Conservation (phyloP, 257 asterid species). For the Solanum bulbocastanum region DNA sequence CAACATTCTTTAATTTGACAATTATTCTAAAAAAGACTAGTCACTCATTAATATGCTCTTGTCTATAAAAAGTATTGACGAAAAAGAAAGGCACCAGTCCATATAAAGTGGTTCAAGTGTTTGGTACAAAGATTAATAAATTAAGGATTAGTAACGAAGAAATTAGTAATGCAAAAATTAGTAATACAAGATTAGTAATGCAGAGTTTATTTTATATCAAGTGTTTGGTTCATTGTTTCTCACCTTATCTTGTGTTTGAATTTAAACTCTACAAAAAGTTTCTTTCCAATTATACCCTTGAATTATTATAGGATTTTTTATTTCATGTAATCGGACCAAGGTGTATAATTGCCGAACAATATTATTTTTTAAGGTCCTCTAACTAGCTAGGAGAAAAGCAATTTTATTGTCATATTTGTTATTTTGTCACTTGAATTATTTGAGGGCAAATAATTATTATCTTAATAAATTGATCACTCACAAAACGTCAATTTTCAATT, state of each 20-base stretch:
- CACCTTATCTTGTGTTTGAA: background rate
- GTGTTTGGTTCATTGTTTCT: background rate
- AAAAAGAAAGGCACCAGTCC: background rate
- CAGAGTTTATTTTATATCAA: no score
- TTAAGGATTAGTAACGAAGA: no score
- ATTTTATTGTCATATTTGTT: no score
- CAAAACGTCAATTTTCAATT: background rate
- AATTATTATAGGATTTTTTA: no score
- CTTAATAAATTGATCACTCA: background rate
- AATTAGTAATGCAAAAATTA: no score
- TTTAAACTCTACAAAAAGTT: no score
- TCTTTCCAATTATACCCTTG: no score
- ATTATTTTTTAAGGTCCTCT: background rate
- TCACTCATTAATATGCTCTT: background rate
- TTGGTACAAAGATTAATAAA: background rate
- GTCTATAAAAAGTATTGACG: background rate
- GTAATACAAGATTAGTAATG: no score
- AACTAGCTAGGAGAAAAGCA: background rate
- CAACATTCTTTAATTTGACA: background rate
- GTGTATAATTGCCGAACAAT: background rate
- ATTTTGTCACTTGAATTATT: background rate
- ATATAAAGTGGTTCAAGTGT: background rate
- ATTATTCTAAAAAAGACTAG: background rate
- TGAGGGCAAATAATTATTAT: no score
- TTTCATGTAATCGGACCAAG: background rate